phyloP scores from a whole-genome alignment of 2,329 filamentous ascomycete species.

The Torrubiella hemipterigena region DNA sequence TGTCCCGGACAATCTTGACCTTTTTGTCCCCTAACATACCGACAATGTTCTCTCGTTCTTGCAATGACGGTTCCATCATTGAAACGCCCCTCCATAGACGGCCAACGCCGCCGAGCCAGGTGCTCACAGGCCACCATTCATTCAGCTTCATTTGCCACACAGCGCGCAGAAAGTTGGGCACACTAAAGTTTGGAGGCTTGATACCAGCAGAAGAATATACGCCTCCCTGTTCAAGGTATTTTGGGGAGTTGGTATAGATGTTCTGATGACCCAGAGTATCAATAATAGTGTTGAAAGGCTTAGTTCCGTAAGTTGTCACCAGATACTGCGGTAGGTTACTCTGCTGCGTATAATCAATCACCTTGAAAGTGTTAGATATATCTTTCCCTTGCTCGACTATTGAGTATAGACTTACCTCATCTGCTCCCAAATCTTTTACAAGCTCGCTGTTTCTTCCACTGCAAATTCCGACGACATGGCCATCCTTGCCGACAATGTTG shows the following conservation, averaged over 20 bases:
- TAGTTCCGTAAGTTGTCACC: slow-evolving; percentile 14
- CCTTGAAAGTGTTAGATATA: slow-evolving; percentile 11
- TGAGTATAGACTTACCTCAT: slow-evolving; percentile 23
- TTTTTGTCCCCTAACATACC: slow-evolving; percentile 21
- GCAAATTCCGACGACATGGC: slow-evolving; percentile 34
- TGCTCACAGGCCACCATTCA: slow-evolving; percentile 21
- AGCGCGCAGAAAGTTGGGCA: slow-evolving; percentile 16
- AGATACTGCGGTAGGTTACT: slow-evolving; percentile 22
- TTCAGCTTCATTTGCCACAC: slow-evolving; percentile 24
- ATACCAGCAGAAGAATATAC: slow-evolving; percentile 30
- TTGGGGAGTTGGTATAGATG: slow-evolving; percentile 26
- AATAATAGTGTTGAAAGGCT: slow-evolving; percentile 31
- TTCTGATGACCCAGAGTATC: slow-evolving; percentile 37
- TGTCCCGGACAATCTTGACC: slow-evolving; percentile 22
- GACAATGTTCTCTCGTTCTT: slow-evolving; percentile 19
- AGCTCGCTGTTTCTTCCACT: slow-evolving; percentile 31
- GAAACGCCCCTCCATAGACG: slow-evolving; percentile 20
- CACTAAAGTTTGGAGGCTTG: slow-evolving; percentile 19
- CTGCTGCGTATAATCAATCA: slow-evolving; percentile 28
- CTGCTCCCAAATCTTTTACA: slow-evolving; percentile 32
- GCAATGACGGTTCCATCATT: slow-evolving; percentile 20
- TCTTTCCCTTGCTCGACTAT: not conserved
- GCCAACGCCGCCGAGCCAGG: slow-evolving; percentile 23
- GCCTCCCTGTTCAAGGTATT: slow-evolving; percentile 23
- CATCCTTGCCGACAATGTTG: slow-evolving; percentile 23